Evolutionary conservation across 306 rosid genomes (phyloP), one percentile per base, ranked within the genome.

Genomic region (Trifolium fragiferum): DNA sequence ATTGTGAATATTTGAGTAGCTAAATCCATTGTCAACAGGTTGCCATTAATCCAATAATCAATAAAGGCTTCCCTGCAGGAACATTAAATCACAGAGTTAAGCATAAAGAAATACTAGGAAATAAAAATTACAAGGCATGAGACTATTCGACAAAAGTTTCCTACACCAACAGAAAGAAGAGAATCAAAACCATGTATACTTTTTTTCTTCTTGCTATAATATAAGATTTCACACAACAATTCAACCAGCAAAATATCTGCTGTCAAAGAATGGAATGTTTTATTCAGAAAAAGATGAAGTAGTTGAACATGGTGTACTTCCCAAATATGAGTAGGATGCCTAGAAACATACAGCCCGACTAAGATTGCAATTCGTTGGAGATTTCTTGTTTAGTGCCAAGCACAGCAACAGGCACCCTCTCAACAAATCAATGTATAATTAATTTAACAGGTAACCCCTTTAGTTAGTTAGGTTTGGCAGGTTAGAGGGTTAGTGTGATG

Each of bases 21-120:
- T 50, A 92, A 62, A 82, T 95, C 98, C 92, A 82, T 78, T 0
- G 91, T 92, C 89, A 92, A 75, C 98, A 92, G 75, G 75, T 90
- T 94, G 59, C 91, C 91, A 54, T 79, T 85, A 73, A 95, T 78
- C 99, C 99, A 95, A 77, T 89, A 92, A 82, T 92, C 87, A 80
- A 87, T 66, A 86, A 95, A 95, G 63, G 89, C 80, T 57, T 86
- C 88, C 90, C 99, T 95, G 63, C 41, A 80, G 87, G 84, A 58
- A 72, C 58, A 68, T 62, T 27, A 72, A 70, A 77, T 46, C 61
- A 66, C 62, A 32, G 49, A 78, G 33, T 60, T 79, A 32, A 78
- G 51, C n/a, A 15, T 15, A 62, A 11, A 18, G 66, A 53, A 11
- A 21, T 70, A 64, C n/a, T 49, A 44, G 66, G 73, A 69, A 60